Base-by-base conservation (phyloP, 306 rosid species). In the Astragalus membranaceus region DNA sequence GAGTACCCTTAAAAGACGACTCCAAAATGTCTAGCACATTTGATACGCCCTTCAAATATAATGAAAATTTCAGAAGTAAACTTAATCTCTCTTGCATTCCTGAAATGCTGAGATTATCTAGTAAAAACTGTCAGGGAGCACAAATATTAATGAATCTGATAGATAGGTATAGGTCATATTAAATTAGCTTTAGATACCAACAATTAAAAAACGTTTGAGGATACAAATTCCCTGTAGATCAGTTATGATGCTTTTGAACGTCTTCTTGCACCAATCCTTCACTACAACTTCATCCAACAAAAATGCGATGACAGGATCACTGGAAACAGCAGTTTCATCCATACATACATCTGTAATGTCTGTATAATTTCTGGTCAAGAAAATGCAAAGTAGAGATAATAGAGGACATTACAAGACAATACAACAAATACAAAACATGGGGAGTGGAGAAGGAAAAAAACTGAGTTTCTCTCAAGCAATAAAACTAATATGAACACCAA, bases 261-360 rank as follows among this genome's bases (percentile, higher is more conserved):
- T 83, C 76, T 86, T 82, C 84, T 86, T 89, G 84, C 99, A 95
- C 99, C 99, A 95, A 76, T 95, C 99, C 89, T 95, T 95, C 66
- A 95, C 97, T 8, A 91, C 99, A 74, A 89, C 97, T 86, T 95
- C 99, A 83, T 95, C 99, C 96, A 95, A 89, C 85, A 95, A 84
- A 83, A 95, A 95, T 33, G 99, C 99, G 73, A 91, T 75, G 77
- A 89, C 92, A 52, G 99, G 99, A 81, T 95, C 97, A 55, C 97
- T 95, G 71, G 99, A 95, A 51, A 91, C 97, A 47, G 99, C 99
- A 83, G 86, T 82, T 80, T 95, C 99, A 81, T 95, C 96, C 96
- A 95, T 87, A 74, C 99, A 95, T 63, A 95, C 93, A 82, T 95
- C 99, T 69, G 96, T 95, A 72, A 95, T 92, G 76, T 95, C 99